Evolutionary conservation across 345 rosid species (phyloP), one percentile per base, ranked within the genome.

Genomic region (Corchorus capsularis): DNA sequence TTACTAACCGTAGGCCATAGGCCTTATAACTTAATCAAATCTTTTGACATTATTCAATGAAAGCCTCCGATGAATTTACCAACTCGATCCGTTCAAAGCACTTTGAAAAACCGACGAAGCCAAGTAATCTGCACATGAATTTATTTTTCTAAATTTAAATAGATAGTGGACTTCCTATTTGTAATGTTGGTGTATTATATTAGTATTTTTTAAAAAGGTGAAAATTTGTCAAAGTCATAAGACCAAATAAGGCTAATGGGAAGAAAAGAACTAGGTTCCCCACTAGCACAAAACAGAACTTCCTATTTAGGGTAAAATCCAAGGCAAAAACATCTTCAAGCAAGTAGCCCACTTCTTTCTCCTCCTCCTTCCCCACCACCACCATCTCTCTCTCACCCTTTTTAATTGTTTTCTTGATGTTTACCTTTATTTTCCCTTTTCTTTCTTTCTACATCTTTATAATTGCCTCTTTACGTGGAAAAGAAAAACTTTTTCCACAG

Each of bases 401-500:
- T 55, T 8, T 55, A 35, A 16, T 63, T 13, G 3, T n/a, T 60
- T 60, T 52, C 13, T 60, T 67, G n/a, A 47, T 71, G 20, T 67
- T 63, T 45, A 77, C 71, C 73, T 59, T 11, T 72, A 27, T 12
- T 5, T 52, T 8, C 2, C 46, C 45, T 57, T 16, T 34, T 8
- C 57, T 16, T 34, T 8, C 57, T 75, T 79, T 82, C 86, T 46
- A 14, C 81, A 46, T 47, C 81, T 84, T 64, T 47, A 83, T 87
- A 70, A 84, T 84, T 82, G 82, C 77, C 43, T 79, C 85, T 84
- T 82, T 84, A 82, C 71, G 81, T 70, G 78, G 75, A 77, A 80
- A 84, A 81, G 81, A 81, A 82, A 72, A 73, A 35, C 85, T 86
- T 86, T 84, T 80, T 82, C 85, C 85, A 81, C 87, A 82, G 89